These are phyloP conservation scores for Malbranchea zuffiana DNA, from an alignment of 2,329 filamentous ascomycete species.

Conservation along the genomic window DNA sequence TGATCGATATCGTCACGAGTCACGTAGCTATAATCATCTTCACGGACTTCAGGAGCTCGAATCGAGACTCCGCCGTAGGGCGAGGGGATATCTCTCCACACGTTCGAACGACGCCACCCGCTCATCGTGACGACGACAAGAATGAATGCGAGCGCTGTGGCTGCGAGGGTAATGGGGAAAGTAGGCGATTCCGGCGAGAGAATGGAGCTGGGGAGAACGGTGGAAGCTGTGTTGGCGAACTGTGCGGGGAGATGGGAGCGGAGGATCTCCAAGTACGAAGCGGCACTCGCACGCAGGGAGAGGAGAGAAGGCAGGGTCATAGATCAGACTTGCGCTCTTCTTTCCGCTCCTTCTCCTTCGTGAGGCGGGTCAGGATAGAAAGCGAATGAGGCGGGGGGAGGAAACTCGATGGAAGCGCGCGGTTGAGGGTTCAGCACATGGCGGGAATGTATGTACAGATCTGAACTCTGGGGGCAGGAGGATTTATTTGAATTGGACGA, in stretches of 20 bases:
- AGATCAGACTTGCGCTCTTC: no score
- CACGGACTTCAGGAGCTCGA: conserved; percentile 1
- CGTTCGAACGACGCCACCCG: conserved; percentile 22
- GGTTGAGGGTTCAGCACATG: no score
- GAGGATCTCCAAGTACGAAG: conserved; percentile 29
- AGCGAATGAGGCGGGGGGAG: no score
- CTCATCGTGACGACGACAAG: conserved; percentile 24
- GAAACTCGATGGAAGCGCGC: no score
- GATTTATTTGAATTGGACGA: no score
- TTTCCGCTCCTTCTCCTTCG: no score
- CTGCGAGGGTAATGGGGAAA: conserved; percentile 16
- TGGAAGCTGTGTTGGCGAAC: no score
- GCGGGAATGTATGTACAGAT: no score
- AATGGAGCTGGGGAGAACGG: conserved; percentile 16
- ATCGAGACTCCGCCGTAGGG: conserved; percentile 5
- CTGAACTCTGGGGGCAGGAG: no score
- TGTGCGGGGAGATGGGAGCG: conserved; percentile 23
- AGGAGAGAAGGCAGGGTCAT: conserved; percentile 33
- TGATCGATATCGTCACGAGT: conserved; percentile 10
- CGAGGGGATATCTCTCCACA: conserved; percentile 3
- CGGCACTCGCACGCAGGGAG: conserved; percentile 32
- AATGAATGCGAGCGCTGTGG: conserved; percentile 22
- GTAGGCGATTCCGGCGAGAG: conserved; percentile 17
- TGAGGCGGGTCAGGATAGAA: no score
- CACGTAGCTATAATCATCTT: conserved; percentile 6